Conservation (phyloP, 305 asterid genomes). For the Euphrasia arctica region DNA sequence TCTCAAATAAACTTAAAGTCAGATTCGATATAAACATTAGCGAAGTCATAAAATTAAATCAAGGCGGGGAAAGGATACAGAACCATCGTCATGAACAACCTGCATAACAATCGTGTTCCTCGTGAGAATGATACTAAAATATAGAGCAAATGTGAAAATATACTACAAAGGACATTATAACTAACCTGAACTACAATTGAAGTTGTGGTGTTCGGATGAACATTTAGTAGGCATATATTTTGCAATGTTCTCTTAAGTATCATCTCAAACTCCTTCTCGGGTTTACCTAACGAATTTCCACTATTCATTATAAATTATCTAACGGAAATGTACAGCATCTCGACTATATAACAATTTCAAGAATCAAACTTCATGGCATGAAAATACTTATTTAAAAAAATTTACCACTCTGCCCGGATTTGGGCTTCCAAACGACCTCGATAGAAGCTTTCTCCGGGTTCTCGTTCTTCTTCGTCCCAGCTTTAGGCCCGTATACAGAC, state of each 20-base stretch:
- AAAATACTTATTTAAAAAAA: neutral
- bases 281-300: conserved; percentile 50
- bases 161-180: neutral
- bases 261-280: conserved; percentile 90
- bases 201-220: conserved; percentile 84
- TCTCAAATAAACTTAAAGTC: conserved; percentile 4
- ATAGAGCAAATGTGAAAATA: neutral
- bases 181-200: conserved; percentile 72
- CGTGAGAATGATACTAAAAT: too few relatives aligned
- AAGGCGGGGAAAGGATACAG: conserved; percentile 61
- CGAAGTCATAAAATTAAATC: conserved; percentile 14
- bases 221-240: conserved; percentile 66
- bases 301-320: conserved; percentile 22
- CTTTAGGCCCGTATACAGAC: conserved; percentile 91
- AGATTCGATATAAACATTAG: neutral
- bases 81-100: conserved; percentile 93
- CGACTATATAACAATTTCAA: neutral
- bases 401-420: conserved; percentile 76
- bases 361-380: neutral
- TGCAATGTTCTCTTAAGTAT: conserved; percentile 77
- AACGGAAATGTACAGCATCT: neutral
- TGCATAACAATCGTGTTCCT: conserved; percentile 26
- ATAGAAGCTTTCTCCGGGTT: conserved; percentile 90
- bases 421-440: conserved; percentile 92
- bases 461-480: conserved; percentile 91